Evolutionary conservation across 2,329 filamentous ascomycete species (phyloP), one percentile per base, ranked within the genome.

Genomic region (Xylogone sp.): DNA sequence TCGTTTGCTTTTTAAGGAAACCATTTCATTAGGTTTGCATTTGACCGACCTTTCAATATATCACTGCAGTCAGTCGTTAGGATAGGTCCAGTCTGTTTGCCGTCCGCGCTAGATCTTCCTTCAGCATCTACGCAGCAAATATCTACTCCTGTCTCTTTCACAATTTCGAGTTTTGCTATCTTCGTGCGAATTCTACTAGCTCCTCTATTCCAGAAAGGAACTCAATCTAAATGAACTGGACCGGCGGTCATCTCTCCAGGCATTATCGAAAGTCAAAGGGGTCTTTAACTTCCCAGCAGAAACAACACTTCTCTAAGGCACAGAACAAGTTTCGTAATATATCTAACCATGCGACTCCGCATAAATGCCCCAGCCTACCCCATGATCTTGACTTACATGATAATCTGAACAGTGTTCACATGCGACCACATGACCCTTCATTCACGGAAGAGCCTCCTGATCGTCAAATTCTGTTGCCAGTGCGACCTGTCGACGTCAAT

Each of bases 211-310:
- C 24, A 27, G 10, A 27, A 5, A 27, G 10, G 10, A 10, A 6
- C 24, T 27, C 24, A 18, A 39, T 18, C n/a, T 45, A n/a, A 21
- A 78, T 78, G 75, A 78, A 78, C 58, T 78, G 75, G 75, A 77
- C 74, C 2, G 75, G 75, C 55, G 73, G 74, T 22, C 72, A 66
- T 45, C 65, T 77, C 42, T 68, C 70, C 42, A 73, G 73, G 53
- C 69, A 74, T 59, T 69, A 67, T 53, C 71, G 62, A 34, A 62
- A 60, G 39, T 61, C 65, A 52, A 65, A 64, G 48, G 71, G 69
- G 43, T 61, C 65, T 19, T 56, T 66, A 21, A 60, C 68, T 27
- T 61, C 65, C n/a, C 68, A 66, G n/a, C 75, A 77, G 55, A 75
- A 71, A 56, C 68, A 75, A 46, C 71, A 77, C 56, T 77, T 77